These are phyloP conservation scores for Sphaerosporella brunnea DNA, from an alignment of 495 filamentous ascomycete genomes.

Conservation along the genomic window DNA sequence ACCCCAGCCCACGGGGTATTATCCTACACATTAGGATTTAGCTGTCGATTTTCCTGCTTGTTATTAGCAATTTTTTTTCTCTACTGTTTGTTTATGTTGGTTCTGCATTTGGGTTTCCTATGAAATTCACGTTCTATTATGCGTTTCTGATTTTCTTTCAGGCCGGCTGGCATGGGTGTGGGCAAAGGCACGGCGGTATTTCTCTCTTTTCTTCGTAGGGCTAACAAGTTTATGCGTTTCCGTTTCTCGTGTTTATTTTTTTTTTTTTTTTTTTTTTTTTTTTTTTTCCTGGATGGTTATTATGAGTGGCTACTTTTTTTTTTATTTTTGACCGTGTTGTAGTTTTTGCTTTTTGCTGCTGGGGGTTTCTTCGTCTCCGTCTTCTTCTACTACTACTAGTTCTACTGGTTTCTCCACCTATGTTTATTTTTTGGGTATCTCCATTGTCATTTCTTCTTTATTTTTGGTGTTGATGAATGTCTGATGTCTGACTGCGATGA, in stretches of 20 bases:
- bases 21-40: not conserved
- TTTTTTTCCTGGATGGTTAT: not conserved
- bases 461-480: not conserved
- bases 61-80: slow-evolving; percentile 6
- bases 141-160: not conserved
- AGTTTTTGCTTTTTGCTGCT: not conserved
- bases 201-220: slow-evolving; percentile 1
- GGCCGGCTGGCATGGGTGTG: not conserved
- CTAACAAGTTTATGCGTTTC: too few species aligned
- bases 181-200: slow-evolving; percentile 1
- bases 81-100: not conserved
- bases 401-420: too few species aligned
- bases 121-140: too few species aligned
- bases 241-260: not conserved
- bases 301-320: not conserved
- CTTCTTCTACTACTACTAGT: too few species aligned
- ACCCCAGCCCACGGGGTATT: slow-evolving; percentile 1
- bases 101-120: slow-evolving; percentile 4
- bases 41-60: not conserved
- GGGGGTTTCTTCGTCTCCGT: too few species aligned
- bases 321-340: not conserved
- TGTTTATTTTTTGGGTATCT: too few species aligned
- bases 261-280: slow-evolving; percentile 1
- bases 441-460: too few species aligned
- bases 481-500: not conserved